Conservation (phyloP, 164 flowering plant genomes). For the Protea cynaroides region DNA sequence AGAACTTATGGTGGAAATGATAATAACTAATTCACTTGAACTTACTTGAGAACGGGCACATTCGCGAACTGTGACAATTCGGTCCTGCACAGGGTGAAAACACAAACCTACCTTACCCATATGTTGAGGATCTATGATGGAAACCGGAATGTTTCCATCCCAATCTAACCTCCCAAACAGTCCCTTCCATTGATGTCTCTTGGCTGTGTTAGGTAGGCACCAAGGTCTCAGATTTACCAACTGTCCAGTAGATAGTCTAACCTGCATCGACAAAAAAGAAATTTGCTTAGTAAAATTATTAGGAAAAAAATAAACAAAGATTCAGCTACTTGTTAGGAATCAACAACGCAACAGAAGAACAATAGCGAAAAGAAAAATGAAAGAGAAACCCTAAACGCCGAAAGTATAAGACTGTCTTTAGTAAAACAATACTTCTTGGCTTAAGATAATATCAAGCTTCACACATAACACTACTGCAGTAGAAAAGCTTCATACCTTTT, state of each 20-base stretch:
- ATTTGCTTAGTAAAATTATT: background rate
- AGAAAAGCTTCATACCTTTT: constrained; percentile 51
- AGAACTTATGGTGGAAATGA: background rate
- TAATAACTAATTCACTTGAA: background rate
- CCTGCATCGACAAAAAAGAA: constrained; percentile 30
- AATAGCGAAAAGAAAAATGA: too few species aligned
- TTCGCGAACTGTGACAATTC: constrained; percentile 89
- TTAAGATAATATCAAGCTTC: too few species aligned
- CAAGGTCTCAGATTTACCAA: constrained; percentile 84
- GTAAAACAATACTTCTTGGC: too few species aligned
- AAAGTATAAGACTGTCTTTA: too few species aligned
- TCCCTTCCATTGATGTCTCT: constrained; percentile 93
- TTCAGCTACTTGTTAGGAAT: too few species aligned
- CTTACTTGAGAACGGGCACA: constrained; percentile 94
- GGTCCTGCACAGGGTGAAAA: constrained; percentile 91
- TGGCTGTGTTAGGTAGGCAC: constrained; percentile 91
- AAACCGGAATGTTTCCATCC: constrained; percentile 95
- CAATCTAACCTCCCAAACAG: constrained; percentile 91
- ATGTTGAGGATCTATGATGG: constrained; percentile 90
- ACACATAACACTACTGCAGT: too few species aligned
- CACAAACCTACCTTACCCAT: constrained; percentile 99
- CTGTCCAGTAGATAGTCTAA: constrained; percentile 68
- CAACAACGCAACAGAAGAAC: too few species aligned
- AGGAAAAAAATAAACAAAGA: too few species aligned
- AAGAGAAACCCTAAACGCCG: too few species aligned